Percentiles rank a stretch among this genome's conserved stretches.
Conservation (phyloP, 192 early-diverging fungal genomes). For the Mortierella alpina region DNA sequence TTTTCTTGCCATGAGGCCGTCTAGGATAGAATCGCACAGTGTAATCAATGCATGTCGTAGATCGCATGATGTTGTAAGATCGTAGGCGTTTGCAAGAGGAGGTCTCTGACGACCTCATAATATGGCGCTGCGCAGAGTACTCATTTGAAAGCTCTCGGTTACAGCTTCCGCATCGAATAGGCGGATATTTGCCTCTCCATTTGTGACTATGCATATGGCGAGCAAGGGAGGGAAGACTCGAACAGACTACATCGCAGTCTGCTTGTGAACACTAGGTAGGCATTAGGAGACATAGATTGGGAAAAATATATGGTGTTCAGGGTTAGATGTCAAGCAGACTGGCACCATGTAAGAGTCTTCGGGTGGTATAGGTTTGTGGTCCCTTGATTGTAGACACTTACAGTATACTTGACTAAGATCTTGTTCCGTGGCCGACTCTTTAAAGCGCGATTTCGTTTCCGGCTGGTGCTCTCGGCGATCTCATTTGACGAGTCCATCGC, state of each 20-base stretch:
- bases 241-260: constrained; percentile 22
- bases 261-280: too few relatives aligned
- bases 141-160: constrained; percentile 36
- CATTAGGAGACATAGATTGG: too few relatives aligned
- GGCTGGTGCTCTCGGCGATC: too few relatives aligned
- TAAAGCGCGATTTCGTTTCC: too few relatives aligned
- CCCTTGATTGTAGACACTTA: too few relatives aligned
- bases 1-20: constrained; percentile 42
- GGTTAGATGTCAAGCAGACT: too few relatives aligned
- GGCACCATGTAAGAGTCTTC: too few relatives aligned
- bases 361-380: too few relatives aligned
- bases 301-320: too few relatives aligned
- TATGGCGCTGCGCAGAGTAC: constrained; percentile 46
- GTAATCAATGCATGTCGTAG: constrained; percentile 7
- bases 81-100: constrained; percentile 24
- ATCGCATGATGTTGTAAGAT: constrained; percentile 30
- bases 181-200: constrained; percentile 24
- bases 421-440: too few relatives aligned
- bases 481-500: too few relatives aligned
- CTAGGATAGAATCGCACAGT: constrained; percentile 27
- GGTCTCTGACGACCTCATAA: constrained; percentile 3
- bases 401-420: too few relatives aligned
- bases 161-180: constrained; percentile 36
- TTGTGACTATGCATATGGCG: constrained; percentile 20
- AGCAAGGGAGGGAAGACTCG: constrained; percentile 20